phyloP scores from a whole-genome alignment of 352 stramenopile species.

The Phytophthora pluvialis region DNA sequence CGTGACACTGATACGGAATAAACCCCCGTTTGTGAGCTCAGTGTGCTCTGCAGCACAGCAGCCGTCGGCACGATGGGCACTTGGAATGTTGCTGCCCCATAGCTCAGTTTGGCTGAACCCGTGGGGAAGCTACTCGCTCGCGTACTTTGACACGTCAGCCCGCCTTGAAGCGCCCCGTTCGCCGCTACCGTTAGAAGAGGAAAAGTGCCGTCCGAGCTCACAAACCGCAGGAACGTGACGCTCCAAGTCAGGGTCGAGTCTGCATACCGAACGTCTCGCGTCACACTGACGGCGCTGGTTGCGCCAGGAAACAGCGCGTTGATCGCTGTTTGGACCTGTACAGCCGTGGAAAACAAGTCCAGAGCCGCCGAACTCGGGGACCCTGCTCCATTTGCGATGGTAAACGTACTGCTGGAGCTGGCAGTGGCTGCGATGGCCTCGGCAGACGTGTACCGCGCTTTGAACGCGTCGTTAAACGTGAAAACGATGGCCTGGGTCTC shows the following conservation, averaged over 20 bases:
- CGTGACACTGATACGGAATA: slow-evolving; percentile 41
- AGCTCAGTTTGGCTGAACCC: slow-evolving; percentile 49
- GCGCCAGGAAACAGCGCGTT: slow-evolving; percentile 43
- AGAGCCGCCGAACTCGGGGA: slow-evolving; percentile 25
- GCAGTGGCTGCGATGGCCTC: slow-evolving; percentile 36
- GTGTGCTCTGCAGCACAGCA: slow-evolving; percentile 35
- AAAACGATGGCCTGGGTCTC: slow-evolving; percentile 60
- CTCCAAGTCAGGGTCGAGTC: slow-evolving; percentile 51
- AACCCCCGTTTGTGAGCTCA: slow-evolving; percentile 43
- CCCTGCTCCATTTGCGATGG: slow-evolving; percentile 30
- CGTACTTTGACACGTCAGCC: slow-evolving; percentile 24
- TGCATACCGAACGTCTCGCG: slow-evolving; percentile 37
- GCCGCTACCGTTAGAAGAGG: slow-evolving; percentile 41
- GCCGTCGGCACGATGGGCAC: slow-evolving; percentile 28
- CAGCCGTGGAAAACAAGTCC: slow-evolving; percentile 61
- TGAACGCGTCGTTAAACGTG: slow-evolving; percentile 59
- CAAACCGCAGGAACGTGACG: slow-evolving; percentile 60
- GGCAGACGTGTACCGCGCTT: slow-evolving; percentile 43
- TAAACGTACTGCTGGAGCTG: slow-evolving; percentile 55
- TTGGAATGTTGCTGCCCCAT: slow-evolving; percentile 37
- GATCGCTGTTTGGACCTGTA: slow-evolving; percentile 47
- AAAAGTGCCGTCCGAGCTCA: slow-evolving; percentile 40
- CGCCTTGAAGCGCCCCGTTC: slow-evolving; percentile 54
- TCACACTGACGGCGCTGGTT: slow-evolving; percentile 38
- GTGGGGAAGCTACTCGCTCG: slow-evolving; percentile 31